Conservation (phyloP, 108 stramenopile species). For the Nannochloropsis oceanica region DNA sequence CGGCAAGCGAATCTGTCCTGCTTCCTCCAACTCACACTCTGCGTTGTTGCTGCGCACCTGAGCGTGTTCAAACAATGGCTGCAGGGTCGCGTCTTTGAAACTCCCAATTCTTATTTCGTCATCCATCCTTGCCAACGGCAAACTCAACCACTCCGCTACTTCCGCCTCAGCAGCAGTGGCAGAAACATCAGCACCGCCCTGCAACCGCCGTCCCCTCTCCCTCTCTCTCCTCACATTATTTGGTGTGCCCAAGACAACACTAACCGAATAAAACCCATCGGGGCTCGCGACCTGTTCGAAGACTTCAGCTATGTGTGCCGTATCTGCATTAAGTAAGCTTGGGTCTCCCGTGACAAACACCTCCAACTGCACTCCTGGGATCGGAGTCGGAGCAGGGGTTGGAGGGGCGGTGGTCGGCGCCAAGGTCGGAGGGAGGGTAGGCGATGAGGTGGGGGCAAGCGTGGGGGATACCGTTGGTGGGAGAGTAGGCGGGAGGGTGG, state of each 20-base stretch:
- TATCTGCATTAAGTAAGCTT: not conserved
- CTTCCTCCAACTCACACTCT: not conserved
- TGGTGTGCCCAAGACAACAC: not conserved
- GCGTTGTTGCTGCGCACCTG: not conserved
- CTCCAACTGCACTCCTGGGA: not conserved
- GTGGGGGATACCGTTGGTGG: not conserved
- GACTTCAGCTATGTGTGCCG: not conserved
- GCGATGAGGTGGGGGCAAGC: not conserved
- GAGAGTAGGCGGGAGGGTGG: not conserved
- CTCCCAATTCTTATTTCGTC: not conserved
- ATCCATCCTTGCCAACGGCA: not conserved
- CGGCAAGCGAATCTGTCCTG: not conserved
- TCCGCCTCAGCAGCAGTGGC: too few relatives aligned
- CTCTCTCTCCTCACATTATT: not conserved
- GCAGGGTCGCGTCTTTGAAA: not conserved
- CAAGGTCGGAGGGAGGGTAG: not conserved
- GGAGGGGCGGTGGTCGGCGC: not conserved
- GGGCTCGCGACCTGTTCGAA: not conserved
- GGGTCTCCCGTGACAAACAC: not conserved
- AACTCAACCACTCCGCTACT: too few relatives aligned
- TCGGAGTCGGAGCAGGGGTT: not conserved
- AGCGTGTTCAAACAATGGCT: not conserved
- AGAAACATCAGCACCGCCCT: not conserved
- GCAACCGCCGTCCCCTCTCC: not conserved
- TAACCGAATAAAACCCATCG: not conserved